phyloP scores from a whole-genome alignment of 139 green algal genomes.

The Picochlorum costavermella region DNA sequence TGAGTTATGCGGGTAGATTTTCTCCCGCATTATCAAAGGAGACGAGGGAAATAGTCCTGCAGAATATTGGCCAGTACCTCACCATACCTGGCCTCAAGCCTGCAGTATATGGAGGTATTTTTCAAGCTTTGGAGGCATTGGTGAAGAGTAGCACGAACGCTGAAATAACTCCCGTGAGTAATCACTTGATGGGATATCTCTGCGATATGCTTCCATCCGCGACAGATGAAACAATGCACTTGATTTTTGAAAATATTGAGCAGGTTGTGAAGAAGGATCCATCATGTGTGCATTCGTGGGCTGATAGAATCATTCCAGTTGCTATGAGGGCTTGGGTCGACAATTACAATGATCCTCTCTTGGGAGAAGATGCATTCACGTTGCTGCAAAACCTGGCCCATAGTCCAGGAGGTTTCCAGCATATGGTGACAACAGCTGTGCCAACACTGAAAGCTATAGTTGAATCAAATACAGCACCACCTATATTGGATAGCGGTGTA shows the following conservation, averaged over 20 bases:
- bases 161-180: slow-evolving; percentile 9
- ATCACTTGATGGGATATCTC: slow-evolving; percentile 11
- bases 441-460: slow-evolving; percentile 41
- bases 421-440: slow-evolving; percentile 29
- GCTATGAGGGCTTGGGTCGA: slow-evolving; percentile 45
- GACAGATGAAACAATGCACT: slow-evolving; percentile 39
- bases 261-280: slow-evolving; percentile 31
- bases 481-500: slow-evolving; percentile 38
- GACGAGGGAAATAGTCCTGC: background rate
- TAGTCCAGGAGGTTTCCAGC: slow-evolving; percentile 32
- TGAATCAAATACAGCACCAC: slow-evolving; percentile 13
- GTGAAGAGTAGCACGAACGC: slow-evolving; percentile 8
- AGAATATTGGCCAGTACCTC: slow-evolving; percentile 30
- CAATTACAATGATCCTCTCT: slow-evolving; percentile 55
- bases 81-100: slow-evolving; percentile 19
- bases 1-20: slow-evolving; percentile 29
- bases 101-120: slow-evolving; percentile 41
- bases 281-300: slow-evolving; percentile 20
- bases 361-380: slow-evolving; percentile 44
- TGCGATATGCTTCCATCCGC: slow-evolving; percentile 9
- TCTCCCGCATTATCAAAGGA: slow-evolving; percentile 48
- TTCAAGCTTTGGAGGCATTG: slow-evolving; percentile 35
- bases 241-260: slow-evolving; percentile 64
- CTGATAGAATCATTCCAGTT: slow-evolving; percentile 27
- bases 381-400: slow-evolving; percentile 46